Percentiles rank a stretch among this genome's conserved stretches.
Evolutionary conservation across 441 rosid genomes (phyloP).

Genomic region (Syzygium malaccense): DNA sequence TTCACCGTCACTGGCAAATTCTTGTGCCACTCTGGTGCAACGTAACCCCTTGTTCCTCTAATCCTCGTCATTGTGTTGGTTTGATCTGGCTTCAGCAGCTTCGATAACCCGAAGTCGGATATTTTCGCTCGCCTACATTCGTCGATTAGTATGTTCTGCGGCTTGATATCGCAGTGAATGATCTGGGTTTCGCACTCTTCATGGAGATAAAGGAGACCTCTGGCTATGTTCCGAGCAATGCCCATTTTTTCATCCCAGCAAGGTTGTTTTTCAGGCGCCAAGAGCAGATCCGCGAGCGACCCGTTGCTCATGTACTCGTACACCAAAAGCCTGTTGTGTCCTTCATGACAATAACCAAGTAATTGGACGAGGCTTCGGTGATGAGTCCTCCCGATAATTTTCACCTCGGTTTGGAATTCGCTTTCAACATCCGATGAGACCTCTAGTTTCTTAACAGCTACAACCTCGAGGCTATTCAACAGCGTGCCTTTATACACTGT

Average conservation of each 20-base stretch:
- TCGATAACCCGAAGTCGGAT: not conserved
- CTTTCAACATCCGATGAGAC: not conserved
- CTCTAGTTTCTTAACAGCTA: not conserved
- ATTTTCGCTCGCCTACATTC: not conserved
- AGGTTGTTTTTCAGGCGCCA: not conserved
- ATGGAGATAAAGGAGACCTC: not conserved
- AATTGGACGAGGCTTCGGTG: not conserved
- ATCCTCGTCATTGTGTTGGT: not conserved
- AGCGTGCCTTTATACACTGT: constrained; percentile 26
- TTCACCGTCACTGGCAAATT: not conserved
- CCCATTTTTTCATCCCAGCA: not conserved
- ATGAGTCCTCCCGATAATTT: not conserved
- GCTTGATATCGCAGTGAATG: not conserved
- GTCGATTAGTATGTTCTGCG: not conserved
- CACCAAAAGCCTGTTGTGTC: not conserved
- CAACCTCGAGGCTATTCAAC: not conserved
- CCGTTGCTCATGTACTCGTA: not conserved
- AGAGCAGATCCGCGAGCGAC: not conserved
- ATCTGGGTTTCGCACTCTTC: not conserved
- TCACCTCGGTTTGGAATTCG: not conserved
- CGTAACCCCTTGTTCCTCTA: not conserved
- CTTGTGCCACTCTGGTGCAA: not conserved
- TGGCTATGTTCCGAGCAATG: not conserved
- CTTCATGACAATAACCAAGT: not conserved
- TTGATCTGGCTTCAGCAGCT: not conserved